Conservation (phyloP, 208 protist genomes). For the Acanthamoeba castellanii region DNA sequence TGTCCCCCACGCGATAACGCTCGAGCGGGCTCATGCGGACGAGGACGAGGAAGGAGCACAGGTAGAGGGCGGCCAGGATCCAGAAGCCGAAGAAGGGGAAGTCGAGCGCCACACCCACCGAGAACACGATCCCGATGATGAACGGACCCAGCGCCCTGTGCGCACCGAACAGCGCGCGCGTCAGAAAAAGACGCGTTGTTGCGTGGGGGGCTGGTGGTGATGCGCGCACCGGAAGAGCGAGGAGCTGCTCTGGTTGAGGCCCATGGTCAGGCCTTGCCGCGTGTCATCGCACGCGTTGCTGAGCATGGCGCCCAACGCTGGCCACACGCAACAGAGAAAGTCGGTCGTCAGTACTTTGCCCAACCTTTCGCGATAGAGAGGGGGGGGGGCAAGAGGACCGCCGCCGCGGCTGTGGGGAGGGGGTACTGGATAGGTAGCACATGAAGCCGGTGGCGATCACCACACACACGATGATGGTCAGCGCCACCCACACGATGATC, state of each 20-base stretch:
- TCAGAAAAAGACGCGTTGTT: neutral
- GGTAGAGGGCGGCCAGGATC: constrained; percentile 23
- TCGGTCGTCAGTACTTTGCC: no score
- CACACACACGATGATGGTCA: neutral
- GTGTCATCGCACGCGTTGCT: constrained; percentile 14
- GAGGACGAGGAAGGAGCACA: constrained; percentile 11
- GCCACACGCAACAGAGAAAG: neutral
- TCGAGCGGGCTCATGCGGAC: constrained; percentile 3
- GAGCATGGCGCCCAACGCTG: constrained; percentile 19
- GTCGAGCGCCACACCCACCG: constrained; percentile 9
- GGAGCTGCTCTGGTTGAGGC: constrained; percentile 22
- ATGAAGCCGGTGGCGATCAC: constrained; percentile 19
- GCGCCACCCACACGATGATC: neutral
- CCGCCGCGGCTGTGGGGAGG: neutral
- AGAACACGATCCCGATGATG: constrained; percentile 4
- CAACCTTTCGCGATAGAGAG: neutral
- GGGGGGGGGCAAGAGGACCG: neutral
- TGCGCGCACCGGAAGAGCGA: neutral
- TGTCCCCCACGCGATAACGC: neutral
- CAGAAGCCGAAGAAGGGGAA: constrained; percentile 36
- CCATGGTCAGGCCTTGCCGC: constrained; percentile 4
- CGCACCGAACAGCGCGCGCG: neutral
- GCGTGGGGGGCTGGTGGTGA: neutral
- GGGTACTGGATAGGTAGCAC: constrained; percentile 16
- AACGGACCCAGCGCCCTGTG: constrained; percentile 19